Evolutionary conservation across 2,329 filamentous ascomycete genomes (phyloP), one percentile per base, ranked within the genome.

Genomic region (Trichoderma polysporum): DNA sequence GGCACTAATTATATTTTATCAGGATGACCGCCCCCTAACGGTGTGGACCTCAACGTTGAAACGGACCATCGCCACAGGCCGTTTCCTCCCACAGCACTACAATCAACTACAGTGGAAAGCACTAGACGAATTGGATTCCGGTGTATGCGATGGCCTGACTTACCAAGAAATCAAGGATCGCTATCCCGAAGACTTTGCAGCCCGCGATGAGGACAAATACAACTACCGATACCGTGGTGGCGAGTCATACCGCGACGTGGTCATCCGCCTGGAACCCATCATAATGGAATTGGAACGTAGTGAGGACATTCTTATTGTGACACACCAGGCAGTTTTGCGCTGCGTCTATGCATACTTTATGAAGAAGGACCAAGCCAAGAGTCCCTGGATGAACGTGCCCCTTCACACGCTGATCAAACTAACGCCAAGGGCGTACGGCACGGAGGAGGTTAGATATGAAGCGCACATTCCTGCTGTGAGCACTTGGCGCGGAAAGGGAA

Each of bases 331-430:
- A 15, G 94, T 99, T 37, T 84, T 99, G 69, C 89, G 95, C 68
- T 99, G 95, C 83, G 97, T 99, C 74, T 99, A 98, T 76, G 93
- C 95, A 33, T 99, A 99, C 79, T 99, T 98, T 79, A 97, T 97
- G 91, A 97, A 98, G 75, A 93, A 95, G 74, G 90, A 93, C 64
- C 95, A 98, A 79, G 89, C 94, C 73, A 88, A 92, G 79, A 95
- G 91, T 71, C 95, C 95, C 0, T 99, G 95, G 95, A 97, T 98
- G 91, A 94, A 97, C 75, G 95, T 99, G 9, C 95, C 95, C 7
- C 84, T 99, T 69, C 95, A 99, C 78, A 97, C 93, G 9, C 84
- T 99, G 56, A 98, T 99, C 81, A 97, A 97, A 81, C 85, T 99
- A 60, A 98, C 95, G 6, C 95, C 95, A 2, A 89, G 92, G 69